Evolutionary conservation across 768 basidiomycete species (phyloP).

Genomic region (Sporobolomyces pararoseus): DNA sequence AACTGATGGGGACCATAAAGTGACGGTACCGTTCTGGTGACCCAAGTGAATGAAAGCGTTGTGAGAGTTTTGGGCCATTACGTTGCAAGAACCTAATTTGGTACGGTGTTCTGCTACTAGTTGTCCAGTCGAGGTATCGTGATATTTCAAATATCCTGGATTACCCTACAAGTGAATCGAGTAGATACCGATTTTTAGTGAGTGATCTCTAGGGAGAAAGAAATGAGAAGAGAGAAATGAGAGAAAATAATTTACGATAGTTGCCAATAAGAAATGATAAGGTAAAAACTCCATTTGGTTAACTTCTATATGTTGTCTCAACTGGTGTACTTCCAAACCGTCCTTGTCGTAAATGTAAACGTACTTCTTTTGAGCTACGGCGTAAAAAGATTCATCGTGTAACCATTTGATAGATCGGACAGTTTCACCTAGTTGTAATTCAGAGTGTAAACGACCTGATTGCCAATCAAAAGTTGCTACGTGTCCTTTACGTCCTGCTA

Average conservation of each 20-base stretch:
- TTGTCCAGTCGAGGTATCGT: constrained; percentile 90
- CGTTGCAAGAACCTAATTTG: constrained; percentile 74
- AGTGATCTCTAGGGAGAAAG: too few species aligned
- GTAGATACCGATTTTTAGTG: background rate
- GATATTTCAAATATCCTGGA: constrained; percentile 87
- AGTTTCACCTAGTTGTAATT: constrained; percentile 83
- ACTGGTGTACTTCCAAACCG: constrained; percentile 84
- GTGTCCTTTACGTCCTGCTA: constrained; percentile 77
- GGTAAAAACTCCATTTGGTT: constrained; percentile 86
- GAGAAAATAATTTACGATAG: constrained; percentile 60
- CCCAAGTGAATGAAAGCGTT: constrained; percentile 92
- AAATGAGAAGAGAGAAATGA: background rate
- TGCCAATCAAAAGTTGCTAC: constrained; percentile 93
- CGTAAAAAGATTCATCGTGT: constrained; percentile 87
- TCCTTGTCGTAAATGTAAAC: constrained; percentile 92
- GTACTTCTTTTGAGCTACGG: constrained; percentile 93
- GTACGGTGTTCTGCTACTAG: constrained; percentile 83
- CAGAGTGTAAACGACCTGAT: constrained; percentile 75
- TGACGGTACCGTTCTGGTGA: constrained; percentile 91
- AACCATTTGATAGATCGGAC: constrained; percentile 89
- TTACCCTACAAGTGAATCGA: constrained; percentile 59
- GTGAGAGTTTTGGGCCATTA: constrained; percentile 86
- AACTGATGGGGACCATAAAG: constrained; percentile 93
- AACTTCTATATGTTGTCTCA: constrained; percentile 80
- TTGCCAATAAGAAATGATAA: constrained; percentile 89